Evolutionary conservation across 2,329 filamentous ascomycete genomes (phyloP).

Genomic region (Colletotrichum tropicale): DNA sequence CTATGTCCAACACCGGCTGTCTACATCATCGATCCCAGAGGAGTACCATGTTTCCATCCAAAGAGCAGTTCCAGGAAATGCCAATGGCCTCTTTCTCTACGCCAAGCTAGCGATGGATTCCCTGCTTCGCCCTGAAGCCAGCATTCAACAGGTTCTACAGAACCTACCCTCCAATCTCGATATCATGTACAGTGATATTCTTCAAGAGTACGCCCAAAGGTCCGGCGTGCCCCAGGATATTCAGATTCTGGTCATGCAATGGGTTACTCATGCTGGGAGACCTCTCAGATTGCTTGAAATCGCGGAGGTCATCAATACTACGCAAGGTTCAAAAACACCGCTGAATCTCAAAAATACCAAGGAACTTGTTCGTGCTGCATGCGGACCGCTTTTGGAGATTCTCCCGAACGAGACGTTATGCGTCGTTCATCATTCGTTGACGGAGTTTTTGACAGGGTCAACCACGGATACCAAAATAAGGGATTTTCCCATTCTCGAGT

Average conservation of each 20-base stretch:
- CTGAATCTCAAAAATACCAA: background rate
- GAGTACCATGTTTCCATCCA: slow-evolving; percentile 24
- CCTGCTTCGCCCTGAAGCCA: slow-evolving; percentile 29
- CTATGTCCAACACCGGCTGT: slow-evolving; percentile 33
- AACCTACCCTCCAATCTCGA: slow-evolving; percentile 39
- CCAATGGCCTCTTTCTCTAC: slow-evolving; percentile 50
- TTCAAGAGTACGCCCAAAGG: slow-evolving; percentile 38
- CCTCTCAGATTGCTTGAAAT: slow-evolving; percentile 48
- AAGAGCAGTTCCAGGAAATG: slow-evolving; percentile 36
- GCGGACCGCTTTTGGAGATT: background rate
- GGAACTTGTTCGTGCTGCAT: background rate
- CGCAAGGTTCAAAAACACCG: background rate
- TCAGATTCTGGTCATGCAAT: slow-evolving; percentile 44
- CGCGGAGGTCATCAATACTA: slow-evolving; percentile 24
- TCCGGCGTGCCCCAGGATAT: slow-evolving; percentile 33
- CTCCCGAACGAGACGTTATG: background rate
- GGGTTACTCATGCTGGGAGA: slow-evolving; percentile 43
- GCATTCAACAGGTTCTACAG: slow-evolving; percentile 29
- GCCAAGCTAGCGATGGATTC: slow-evolving; percentile 47
- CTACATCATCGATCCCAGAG: slow-evolving; percentile 17
- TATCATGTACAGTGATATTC: slow-evolving; percentile 44
- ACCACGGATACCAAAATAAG: background rate
- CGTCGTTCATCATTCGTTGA: background rate
- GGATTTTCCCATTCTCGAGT: background rate
- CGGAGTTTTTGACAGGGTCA: background rate